Base-by-base conservation (phyloP, 83 land plant species). In the Picea mariana region DNA sequence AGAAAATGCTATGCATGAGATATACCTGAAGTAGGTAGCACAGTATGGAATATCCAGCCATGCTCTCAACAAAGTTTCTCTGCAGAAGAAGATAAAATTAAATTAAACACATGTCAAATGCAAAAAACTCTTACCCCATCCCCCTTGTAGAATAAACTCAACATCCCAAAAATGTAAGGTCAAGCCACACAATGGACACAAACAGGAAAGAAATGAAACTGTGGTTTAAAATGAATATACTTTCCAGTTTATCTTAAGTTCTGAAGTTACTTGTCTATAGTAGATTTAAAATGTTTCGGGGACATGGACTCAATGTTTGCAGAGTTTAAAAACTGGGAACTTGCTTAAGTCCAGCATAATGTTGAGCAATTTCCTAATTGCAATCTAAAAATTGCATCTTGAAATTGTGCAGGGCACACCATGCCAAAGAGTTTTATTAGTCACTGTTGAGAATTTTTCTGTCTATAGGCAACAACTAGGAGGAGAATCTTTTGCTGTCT, bases 1-100 rank as follows among this genome's bases (percentile, higher is more conserved):
- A 58, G 23, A 31, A n/a, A 44, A 62, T 31, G n/a, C 12, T 42
- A 13, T 49, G 23, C 42, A 5, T 47, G 9, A 83, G 18, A 75
- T 42, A 23, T 78, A 96, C 99, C 95, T 98, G 99, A 65, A 98
- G 88, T 77, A 98, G 90, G 85, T 98, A 98, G 83, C 99, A 96
- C 5, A 98, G 84, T 60, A 98, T 90, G 67, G 99, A 98, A 87
- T 98, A 98, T 24, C 99, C 99, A 73, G 99, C 99, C 99, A 98
- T 98, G 86, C 99, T 98, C 86, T 98, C 99, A 71, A 98, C 99
- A 86, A 98, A 98, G 79, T 98, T 98, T 79, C 99, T 92, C 99
- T 98, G 98, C 90, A 73, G 20, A 23, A 76, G 60, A 42, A 75
- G 60, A 23, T n/a, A 34, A 67, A 64, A 52, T 18, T 26, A 60